These are phyloP conservation scores for Porcisia deanei DNA, from an alignment of 208 protist genomes.

Conservation along the genomic window DNA sequence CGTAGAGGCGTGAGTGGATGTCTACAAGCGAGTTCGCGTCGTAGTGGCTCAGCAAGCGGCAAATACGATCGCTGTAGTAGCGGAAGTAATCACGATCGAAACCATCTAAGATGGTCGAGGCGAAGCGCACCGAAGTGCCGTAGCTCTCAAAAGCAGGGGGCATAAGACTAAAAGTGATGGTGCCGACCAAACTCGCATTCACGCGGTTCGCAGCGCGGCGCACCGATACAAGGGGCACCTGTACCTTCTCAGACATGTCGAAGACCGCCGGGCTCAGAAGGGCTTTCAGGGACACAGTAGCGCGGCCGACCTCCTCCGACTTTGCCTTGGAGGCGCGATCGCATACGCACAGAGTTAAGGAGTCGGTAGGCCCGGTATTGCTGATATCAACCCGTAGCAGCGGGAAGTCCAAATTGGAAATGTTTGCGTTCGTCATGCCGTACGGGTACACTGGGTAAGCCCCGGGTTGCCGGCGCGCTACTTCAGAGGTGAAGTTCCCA, in stretches of 20 bases:
- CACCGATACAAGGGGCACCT: slow-evolving; percentile 67
- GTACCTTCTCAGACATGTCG: slow-evolving; percentile 62
- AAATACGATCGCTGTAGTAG: slow-evolving; percentile 71
- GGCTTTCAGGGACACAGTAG: slow-evolving; percentile 64
- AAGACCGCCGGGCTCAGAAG: slow-evolving; percentile 74
- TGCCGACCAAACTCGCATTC: slow-evolving; percentile 53
- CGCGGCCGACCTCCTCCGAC: slow-evolving; percentile 40
- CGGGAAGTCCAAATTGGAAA: slow-evolving; percentile 40
- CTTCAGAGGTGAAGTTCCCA: slow-evolving; percentile 31
- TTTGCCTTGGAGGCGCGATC: slow-evolving; percentile 32
- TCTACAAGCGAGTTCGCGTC: slow-evolving; percentile 69
- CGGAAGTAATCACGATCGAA: slow-evolving; percentile 65
- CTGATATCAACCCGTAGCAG: slow-evolving; percentile 61
- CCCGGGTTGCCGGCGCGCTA: slow-evolving; percentile 30
- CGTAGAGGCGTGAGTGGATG: slow-evolving; percentile 66
- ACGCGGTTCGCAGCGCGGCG: slow-evolving; percentile 40
- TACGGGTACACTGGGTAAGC: slow-evolving; percentile 28
- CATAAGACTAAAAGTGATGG: slow-evolving; percentile 59
- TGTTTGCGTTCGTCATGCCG: slow-evolving; percentile 34
- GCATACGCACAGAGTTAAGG: slow-evolving; percentile 44
- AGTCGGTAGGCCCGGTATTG: slow-evolving; percentile 16
- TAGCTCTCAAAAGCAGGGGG: slow-evolving; percentile 67
- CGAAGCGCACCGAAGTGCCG: slow-evolving; percentile 41
- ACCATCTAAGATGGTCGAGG: slow-evolving; percentile 27
- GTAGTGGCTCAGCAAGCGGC: slow-evolving; percentile 56